Evolutionary conservation across 768 basidiomycete genomes (phyloP).

Genomic region (Suillus fuscotomentosus): DNA sequence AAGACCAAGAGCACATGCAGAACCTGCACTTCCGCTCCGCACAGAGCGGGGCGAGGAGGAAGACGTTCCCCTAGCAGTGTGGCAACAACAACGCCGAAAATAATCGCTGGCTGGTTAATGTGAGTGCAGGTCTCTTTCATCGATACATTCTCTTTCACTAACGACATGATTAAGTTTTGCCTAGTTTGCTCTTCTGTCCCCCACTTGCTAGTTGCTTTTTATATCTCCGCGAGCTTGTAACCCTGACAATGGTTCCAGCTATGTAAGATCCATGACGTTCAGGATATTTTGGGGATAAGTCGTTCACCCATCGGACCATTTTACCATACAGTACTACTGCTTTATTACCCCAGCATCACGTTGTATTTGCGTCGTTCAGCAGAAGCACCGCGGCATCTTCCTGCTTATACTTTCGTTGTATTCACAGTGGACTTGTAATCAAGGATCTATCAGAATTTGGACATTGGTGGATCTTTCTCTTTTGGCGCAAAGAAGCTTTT

Average conservation of each 20-base stretch:
- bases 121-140: not conserved
- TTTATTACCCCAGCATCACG: slow-evolving; percentile 20
- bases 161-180: not conserved
- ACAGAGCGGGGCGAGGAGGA: slow-evolving; percentile 58
- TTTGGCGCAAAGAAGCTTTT: not conserved
- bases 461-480: not conserved
- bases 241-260: not conserved
- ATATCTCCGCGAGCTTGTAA: not conserved
- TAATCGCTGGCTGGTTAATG: not conserved
- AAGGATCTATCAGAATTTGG: slow-evolving; percentile 10
- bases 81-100: slow-evolving; percentile 67
- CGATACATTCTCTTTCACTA: not conserved
- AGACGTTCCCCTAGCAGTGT: slow-evolving; percentile 76
- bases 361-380: slow-evolving; percentile 7
- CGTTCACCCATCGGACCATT: slow-evolving; percentile 20
- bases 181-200: not conserved
- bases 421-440: slow-evolving; percentile 13
- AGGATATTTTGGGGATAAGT: slow-evolving; percentile 21
- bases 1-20: slow-evolving; percentile 43
- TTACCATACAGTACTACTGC: slow-evolving; percentile 33
- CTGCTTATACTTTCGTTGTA: slow-evolving; percentile 12
- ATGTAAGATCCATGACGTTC: slow-evolving; percentile 27
- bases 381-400: not conserved
- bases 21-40: slow-evolving; percentile 25
- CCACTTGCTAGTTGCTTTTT: slow-evolving; percentile 1